Percentiles rank a stretch among this genome's conserved stretches.
Conservation (phyloP, 179 eudicot genomes). For the Drosera spatulata region DNA sequence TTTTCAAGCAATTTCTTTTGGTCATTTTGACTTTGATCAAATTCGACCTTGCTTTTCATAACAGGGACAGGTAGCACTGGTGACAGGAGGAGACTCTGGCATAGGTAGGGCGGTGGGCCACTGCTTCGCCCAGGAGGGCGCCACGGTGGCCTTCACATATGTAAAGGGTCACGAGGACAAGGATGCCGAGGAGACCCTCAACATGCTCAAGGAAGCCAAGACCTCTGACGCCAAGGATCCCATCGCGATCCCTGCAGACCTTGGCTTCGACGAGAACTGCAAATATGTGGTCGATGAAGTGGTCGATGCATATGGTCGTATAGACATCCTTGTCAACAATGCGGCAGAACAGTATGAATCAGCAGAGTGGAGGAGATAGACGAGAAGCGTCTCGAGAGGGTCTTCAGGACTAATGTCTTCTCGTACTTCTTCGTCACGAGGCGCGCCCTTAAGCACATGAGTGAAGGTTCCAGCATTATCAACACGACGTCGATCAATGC, state of each 20-base stretch:
- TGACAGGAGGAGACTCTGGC: slow-evolving; percentile 90
- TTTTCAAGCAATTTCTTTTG: background rate
- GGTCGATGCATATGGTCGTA: slow-evolving; percentile 35
- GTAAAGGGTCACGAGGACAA: slow-evolving; percentile 66
- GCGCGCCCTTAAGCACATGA: slow-evolving; percentile 86
- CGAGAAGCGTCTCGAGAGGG: slow-evolving; percentile 60
- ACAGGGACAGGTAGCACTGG: slow-evolving; percentile 86
- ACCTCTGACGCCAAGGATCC: slow-evolving; percentile 49
- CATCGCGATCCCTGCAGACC: slow-evolving; percentile 44
- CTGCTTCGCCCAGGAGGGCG: slow-evolving; percentile 67
- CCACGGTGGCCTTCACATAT: slow-evolving; percentile 80
- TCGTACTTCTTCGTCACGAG: slow-evolving; percentile 62
- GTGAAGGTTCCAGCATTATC: slow-evolving; percentile 58
- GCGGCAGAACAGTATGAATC: slow-evolving; percentile 64
- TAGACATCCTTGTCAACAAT: slow-evolving; percentile 9
- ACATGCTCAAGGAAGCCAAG: slow-evolving; percentile 38
- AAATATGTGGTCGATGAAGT: slow-evolving; percentile 67
- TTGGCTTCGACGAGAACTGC: slow-evolving; percentile 68
- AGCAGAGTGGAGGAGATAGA: slow-evolving; percentile 64
- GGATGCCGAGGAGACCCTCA: slow-evolving; percentile 57
- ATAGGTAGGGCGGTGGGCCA: slow-evolving; percentile 77
- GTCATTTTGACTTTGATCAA: background rate
- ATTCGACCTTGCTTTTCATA: background rate
- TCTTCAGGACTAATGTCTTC: slow-evolving; percentile 77
- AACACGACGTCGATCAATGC: slow-evolving; percentile 78